A percentile compares a stretch with the other conserved stretches of the same genome.
Conservation (phyloP, 2,329 filamentous ascomycete genomes). For the Scedosporium boydii region DNA sequence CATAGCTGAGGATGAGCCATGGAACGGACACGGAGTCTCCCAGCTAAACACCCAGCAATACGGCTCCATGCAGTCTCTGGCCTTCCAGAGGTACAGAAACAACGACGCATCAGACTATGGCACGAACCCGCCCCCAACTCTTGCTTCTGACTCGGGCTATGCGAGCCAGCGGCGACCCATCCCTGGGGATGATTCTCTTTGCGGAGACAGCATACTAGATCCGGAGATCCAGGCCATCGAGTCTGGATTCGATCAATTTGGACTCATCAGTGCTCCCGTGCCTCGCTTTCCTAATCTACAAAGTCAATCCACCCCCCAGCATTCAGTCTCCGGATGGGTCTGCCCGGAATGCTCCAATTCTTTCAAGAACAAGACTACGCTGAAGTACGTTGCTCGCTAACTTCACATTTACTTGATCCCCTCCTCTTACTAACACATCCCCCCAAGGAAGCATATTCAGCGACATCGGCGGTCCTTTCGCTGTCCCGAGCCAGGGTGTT, state of each 20-base stretch:
- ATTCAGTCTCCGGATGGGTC: neutral
- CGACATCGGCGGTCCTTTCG: conserved; percentile 59
- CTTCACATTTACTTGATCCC: neutral
- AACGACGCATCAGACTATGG: neutral
- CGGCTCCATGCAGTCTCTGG: neutral
- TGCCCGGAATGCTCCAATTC: neutral
- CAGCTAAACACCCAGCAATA: neutral
- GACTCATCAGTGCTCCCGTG: neutral
- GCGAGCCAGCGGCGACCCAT: neutral
- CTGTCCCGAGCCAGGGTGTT: conserved; percentile 51
- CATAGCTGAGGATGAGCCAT: neutral
- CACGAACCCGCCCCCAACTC: neutral
- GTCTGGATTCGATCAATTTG: neutral
- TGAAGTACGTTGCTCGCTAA: neutral
- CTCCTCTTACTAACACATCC: too few species aligned
- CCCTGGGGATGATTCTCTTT: neutral
- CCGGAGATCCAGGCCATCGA: neutral
- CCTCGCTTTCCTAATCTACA: neutral
- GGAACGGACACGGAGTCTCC: neutral
- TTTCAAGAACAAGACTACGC: neutral
- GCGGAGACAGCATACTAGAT: neutral
- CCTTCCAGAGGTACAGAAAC: neutral
- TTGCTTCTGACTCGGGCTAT: conserved; percentile 3
- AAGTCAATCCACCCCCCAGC: neutral
- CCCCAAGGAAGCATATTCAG: conserved; percentile 60